Conservation (phyloP, 148 eudicot species). For the Salicornia ramosissima region DNA sequence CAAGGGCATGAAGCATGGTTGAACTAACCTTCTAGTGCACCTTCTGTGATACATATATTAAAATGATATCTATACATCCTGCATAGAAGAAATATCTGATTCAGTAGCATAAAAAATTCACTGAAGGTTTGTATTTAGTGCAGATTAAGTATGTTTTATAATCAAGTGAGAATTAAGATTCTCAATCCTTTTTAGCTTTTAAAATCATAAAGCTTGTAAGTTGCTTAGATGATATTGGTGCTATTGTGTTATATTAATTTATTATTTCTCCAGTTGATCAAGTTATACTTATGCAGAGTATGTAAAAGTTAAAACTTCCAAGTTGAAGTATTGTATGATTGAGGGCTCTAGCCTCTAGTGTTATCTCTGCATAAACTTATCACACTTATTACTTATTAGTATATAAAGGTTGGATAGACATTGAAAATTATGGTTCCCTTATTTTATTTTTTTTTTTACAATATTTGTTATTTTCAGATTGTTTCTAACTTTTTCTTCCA, state of each 20-base stretch:
- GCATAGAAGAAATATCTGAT: not conserved
- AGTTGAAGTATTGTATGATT: not conserved
- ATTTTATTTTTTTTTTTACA: too few relatives aligned
- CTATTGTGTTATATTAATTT: conserved; percentile 7
- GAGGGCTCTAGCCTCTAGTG: not conserved
- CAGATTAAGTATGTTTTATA: conserved; percentile 1
- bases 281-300: not conserved
- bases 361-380: conserved; percentile 2
- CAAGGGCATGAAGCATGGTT: too few relatives aligned
- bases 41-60: not conserved
- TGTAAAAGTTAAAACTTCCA: not conserved
- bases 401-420: too few relatives aligned
- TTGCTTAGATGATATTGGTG: conserved; percentile 15
- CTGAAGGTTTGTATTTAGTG: conserved; percentile 7
- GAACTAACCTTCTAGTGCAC: too few relatives aligned
- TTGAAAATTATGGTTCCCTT: too few relatives aligned
- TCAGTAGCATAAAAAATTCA: not conserved
- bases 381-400: too few relatives aligned
- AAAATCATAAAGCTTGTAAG: not conserved
- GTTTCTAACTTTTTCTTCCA: too few relatives aligned
- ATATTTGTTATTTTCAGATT: too few relatives aligned
- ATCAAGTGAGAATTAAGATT: conserved; percentile 3
- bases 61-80: not conserved
- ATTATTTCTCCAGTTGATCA: conserved; percentile 11
- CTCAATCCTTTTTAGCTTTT: not conserved